Conservation (phyloP, 108 stramenopile species). For the Mediolabrus comicus region DNA sequence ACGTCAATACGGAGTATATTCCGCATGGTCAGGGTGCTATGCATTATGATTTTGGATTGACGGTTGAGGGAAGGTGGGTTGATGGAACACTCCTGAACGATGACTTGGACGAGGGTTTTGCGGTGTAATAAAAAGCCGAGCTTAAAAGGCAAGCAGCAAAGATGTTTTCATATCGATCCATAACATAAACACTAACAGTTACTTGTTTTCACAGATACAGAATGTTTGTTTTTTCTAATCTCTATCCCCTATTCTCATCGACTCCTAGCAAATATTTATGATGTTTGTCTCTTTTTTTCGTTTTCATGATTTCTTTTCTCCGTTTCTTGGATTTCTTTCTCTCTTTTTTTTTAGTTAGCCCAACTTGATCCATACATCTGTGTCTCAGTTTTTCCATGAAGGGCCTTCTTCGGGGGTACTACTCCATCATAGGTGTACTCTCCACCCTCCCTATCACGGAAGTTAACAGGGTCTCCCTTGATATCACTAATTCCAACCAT, state of each 20-base stretch:
- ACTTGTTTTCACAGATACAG: background rate
- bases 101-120: background rate
- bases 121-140: too few relatives aligned
- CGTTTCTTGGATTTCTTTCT: background rate
- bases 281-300: background rate
- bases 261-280: background rate
- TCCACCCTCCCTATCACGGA: constrained; percentile 98
- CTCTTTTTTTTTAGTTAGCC: constrained; percentile 28
- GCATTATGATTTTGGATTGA: background rate
- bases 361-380: constrained; percentile 97
- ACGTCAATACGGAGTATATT: background rate
- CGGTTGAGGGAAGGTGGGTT: background rate
- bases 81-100: background rate
- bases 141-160: background rate
- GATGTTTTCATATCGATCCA: background rate
- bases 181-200: background rate
- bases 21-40: background rate
- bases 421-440: constrained; percentile 69
- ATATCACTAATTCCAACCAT: constrained; percentile 99
- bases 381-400: constrained; percentile 87
- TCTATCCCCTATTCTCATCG: background rate
- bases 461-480: constrained; percentile 94
- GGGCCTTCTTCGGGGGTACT: constrained; percentile 90
- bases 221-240: background rate
- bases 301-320: background rate